Evolutionary conservation across 306 rosid genomes (phyloP).

Genomic region (Argentina anserina): DNA sequence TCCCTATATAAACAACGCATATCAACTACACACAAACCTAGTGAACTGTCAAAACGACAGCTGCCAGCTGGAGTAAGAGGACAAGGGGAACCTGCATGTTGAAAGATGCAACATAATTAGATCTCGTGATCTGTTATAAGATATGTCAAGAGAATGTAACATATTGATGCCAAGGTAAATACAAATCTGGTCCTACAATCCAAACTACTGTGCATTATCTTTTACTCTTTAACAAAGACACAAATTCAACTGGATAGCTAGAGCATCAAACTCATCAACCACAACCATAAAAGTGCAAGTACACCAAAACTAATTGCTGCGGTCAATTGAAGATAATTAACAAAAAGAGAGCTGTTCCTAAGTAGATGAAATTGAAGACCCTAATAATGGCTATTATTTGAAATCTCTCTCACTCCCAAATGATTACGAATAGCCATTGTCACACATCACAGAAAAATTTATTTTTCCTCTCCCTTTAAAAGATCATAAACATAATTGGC

Average conservation of each 20-base stretch:
- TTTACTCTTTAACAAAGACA: neutral
- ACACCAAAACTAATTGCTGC: neutral
- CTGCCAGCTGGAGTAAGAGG: slow-evolving; percentile 88
- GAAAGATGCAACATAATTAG: neutral
- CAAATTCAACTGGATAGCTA: neutral
- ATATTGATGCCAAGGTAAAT: neutral
- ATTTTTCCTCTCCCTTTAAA: neutral
- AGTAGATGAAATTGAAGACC: neutral
- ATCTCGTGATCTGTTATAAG: neutral
- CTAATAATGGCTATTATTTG: neutral
- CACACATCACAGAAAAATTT: neutral
- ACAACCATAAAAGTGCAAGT: neutral
- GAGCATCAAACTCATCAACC: neutral
- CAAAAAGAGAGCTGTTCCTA: neutral
- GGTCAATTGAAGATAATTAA: neutral
- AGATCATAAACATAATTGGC: neutral
- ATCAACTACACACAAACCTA: slow-evolving; percentile 47
- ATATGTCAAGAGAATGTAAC: neutral
- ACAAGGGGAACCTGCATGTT: slow-evolving; percentile 67
- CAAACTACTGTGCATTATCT: slow-evolving; percentile 8
- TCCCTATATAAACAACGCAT: slow-evolving; percentile 17
- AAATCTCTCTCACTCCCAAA: too few relatives aligned
- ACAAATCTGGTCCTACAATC: neutral
- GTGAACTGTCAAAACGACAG: slow-evolving; percentile 94
- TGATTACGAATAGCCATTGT: neutral